Evolutionary conservation across 768 basidiomycete genomes (phyloP), one percentile per base, ranked within the genome.

Genomic region (Candolleomyces eurysporus): DNA sequence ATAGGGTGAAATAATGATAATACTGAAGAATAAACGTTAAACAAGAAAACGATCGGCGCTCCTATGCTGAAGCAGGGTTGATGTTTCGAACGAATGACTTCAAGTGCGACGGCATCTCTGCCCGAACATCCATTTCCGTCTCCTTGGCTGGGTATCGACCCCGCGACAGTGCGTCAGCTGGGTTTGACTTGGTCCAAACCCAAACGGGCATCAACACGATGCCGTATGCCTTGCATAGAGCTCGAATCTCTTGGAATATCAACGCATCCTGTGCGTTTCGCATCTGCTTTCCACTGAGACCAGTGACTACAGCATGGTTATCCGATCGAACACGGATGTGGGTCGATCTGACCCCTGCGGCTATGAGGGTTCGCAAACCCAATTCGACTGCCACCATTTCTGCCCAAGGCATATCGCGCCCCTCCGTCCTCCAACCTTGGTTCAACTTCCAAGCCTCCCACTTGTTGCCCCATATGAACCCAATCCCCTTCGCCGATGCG

Each of bases 321-420:
- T 84, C 80, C 0, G 78, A 81, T 6, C 71, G 69, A 1, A 84
- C 57, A 0, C 61, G 48, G 4, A 80, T 48, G 19, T 69, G 70
- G 5, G 62, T 65, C 5, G 70, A 62, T 0, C 40, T 54, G 36
- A 68, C 64, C 1, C 70, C 69, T 0, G 68, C 52, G 0, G 72
- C 62, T 3, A 77, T 64, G 6, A 77, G 45, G 1, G 74, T 68
- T 1, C 69, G 70, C 0, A 82, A 32, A 0, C 76, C 79, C 1
- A 82, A 66, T 57, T 82, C 79, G 1, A 80, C 69, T 0, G 77
- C 80, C 0, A 77, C 72, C 68, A 80, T 75, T 65, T 82, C 81
- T 0, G 75, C 77, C 80, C 81, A 82, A 5, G 74, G 73, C 19
- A 79, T 82, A 58, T 75, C 66, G 7, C 75, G 46, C 8, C 70